phyloP scores from a whole-genome alignment of 805 yeast species.

The Saccharomycopsis schoenii region DNA sequence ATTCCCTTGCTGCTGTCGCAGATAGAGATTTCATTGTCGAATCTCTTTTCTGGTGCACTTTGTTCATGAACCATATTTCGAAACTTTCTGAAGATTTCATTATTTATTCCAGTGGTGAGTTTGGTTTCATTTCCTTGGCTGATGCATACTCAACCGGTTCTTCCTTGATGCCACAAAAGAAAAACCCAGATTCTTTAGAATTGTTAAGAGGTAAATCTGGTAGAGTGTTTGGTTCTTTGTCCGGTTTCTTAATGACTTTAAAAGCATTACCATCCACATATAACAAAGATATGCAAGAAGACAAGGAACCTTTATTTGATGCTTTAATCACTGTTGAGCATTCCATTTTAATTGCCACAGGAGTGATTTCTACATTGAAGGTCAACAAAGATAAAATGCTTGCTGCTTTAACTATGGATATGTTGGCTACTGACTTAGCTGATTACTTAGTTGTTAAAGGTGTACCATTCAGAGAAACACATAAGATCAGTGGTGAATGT shows the following conservation, averaged over 20 bases:
- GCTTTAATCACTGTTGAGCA: constrained; percentile 84
- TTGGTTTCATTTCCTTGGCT: constrained; percentile 85
- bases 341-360: constrained; percentile 89
- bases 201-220: constrained; percentile 95
- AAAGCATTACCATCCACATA: constrained; percentile 98
- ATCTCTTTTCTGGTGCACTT: constrained; percentile 87
- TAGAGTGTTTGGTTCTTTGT: constrained; percentile 87
- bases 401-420: constrained; percentile 91
- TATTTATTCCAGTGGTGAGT: constrained; percentile 94
- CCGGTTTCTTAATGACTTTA: constrained; percentile 93
- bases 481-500: constrained; percentile 97
- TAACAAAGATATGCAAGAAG: constrained; percentile 98
- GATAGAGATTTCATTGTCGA: constrained; percentile 98
- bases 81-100: constrained; percentile 91
- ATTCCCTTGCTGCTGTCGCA: constrained; percentile 91
- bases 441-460: constrained; percentile 96
- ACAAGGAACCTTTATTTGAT: constrained; percentile 97
- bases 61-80: constrained; percentile 93
- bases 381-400: constrained; percentile 72
- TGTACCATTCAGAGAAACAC: constrained; percentile 98
- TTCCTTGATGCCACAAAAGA: constrained; percentile 97
- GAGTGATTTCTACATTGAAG: constrained; percentile 80
- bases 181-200: constrained; percentile 95
- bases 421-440: constrained; percentile 98
- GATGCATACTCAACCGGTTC: constrained; percentile 99